Conservation (phyloP, 345 rosid species). For the Brassica juncea region DNA sequence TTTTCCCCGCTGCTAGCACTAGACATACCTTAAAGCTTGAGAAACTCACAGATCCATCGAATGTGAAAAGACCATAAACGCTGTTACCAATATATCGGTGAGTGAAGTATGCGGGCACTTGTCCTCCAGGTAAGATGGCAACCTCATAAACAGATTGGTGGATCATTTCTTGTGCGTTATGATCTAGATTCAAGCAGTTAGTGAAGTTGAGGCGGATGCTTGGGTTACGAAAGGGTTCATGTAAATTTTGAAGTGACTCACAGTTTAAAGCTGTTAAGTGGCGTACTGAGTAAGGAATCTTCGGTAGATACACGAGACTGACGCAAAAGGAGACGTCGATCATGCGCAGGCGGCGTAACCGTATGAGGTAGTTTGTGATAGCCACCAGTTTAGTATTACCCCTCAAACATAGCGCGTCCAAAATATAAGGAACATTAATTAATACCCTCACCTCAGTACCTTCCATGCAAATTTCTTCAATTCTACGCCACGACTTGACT, state of each 20-base stretch:
- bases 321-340: not conserved
- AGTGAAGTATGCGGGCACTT: not conserved
- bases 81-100: not conserved
- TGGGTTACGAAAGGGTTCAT: not conserved
- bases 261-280: not conserved
- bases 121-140: constrained; percentile 5
- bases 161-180: not conserved
- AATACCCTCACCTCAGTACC: not conserved
- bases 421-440: not conserved
- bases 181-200: not conserved
- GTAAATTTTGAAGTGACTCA: not conserved
- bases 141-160: not conserved
- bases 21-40: not conserved
- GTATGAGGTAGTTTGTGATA: not conserved
- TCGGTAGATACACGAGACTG: not conserved
- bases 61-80: not conserved
- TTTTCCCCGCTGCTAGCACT: not conserved
- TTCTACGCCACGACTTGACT: not conserved
- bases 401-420: not conserved
- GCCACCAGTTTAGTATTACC: not conserved
- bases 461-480: constrained; percentile 5
- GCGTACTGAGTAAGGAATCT: constrained; percentile 4
- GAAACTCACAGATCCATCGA: not conserved
- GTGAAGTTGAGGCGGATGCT: not conserved
- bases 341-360: not conserved